These are phyloP conservation scores for Inga laurina DNA, from an alignment of 306 rosid genomes.

Conservation along the genomic window DNA sequence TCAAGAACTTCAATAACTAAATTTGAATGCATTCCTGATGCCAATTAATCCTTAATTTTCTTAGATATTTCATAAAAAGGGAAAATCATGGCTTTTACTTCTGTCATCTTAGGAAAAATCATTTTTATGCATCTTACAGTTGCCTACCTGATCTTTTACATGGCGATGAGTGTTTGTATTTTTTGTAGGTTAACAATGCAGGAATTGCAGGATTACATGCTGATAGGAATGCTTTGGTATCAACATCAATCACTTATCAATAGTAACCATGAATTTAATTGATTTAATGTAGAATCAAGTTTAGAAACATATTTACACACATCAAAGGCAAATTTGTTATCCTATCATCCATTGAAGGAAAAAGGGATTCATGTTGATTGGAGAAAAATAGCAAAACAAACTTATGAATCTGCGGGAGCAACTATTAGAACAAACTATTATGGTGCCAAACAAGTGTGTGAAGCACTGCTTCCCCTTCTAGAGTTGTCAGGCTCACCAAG, in stretches of 20 bases:
- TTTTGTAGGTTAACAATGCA: constrained; percentile 43
- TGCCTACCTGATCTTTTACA: neutral
- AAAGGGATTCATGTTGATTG: neutral
- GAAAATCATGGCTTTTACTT: too few species aligned
- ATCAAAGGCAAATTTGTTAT: neutral
- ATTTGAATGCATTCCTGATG: too few species aligned
- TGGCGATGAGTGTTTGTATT: neutral
- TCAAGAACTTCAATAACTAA: too few species aligned
- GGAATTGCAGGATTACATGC: constrained; percentile 15
- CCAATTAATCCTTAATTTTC: too few species aligned
- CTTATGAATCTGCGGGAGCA: constrained; percentile 36
- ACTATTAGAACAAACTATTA: constrained; percentile 43
- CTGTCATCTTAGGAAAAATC: too few species aligned
- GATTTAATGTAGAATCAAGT: neutral
- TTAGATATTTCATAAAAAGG: too few species aligned
- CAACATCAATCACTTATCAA: neutral
- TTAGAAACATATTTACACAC: neutral
- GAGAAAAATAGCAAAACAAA: neutral
- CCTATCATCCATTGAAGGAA: constrained; percentile 7
- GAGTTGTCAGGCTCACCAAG: constrained; percentile 52
- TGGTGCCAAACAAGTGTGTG: constrained; percentile 47
- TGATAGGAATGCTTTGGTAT: constrained; percentile 16
- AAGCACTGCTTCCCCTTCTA: constrained; percentile 49
- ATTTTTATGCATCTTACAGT: too few species aligned
- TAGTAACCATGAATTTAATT: neutral